Conservation (phyloP, 1,284 basidiomycete genomes). For the Singerocomus inundabilis region DNA sequence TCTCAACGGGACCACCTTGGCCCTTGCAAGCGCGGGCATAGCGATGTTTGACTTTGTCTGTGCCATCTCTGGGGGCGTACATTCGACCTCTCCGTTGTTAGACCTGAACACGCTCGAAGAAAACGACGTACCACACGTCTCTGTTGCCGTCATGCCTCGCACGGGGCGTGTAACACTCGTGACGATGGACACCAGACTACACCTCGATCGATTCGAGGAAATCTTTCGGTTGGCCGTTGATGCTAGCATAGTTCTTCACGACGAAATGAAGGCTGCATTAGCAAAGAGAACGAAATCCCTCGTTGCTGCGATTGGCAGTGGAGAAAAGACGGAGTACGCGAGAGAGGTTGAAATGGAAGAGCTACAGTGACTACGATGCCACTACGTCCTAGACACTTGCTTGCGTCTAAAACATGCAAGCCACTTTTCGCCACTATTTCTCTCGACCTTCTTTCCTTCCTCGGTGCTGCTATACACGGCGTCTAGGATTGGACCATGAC, state of each 20-base stretch:
- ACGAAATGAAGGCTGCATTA: constrained; percentile 81
- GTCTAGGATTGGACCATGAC: constrained; percentile 72
- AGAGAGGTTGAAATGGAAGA: constrained; percentile 33
- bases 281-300: constrained; percentile 62
- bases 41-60: constrained; percentile 90
- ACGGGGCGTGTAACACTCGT: constrained; percentile 83
- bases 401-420: constrained; percentile 79
- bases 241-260: constrained; percentile 75
- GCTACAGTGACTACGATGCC: constrained; percentile 29
- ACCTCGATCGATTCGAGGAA: constrained; percentile 90
- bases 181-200: constrained; percentile 92
- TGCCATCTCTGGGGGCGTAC: constrained; percentile 79
- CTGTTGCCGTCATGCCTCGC: constrained; percentile 85
- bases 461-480: constrained; percentile 87
- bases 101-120: constrained; percentile 91
- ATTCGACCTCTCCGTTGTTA: constrained; percentile 74
- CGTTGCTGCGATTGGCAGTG: constrained; percentile 46
- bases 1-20: constrained; percentile 93
- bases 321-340: constrained; percentile 24
- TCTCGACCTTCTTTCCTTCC: constrained; percentile 94
- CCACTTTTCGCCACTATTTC: constrained; percentile 90
- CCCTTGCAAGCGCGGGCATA: constrained; percentile 88
- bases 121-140: constrained; percentile 83
- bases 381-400: constrained; percentile 35
- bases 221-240: constrained; percentile 80